Conservation (phyloP, 768 basidiomycete genomes). For the Kondoa malvinella region DNA sequence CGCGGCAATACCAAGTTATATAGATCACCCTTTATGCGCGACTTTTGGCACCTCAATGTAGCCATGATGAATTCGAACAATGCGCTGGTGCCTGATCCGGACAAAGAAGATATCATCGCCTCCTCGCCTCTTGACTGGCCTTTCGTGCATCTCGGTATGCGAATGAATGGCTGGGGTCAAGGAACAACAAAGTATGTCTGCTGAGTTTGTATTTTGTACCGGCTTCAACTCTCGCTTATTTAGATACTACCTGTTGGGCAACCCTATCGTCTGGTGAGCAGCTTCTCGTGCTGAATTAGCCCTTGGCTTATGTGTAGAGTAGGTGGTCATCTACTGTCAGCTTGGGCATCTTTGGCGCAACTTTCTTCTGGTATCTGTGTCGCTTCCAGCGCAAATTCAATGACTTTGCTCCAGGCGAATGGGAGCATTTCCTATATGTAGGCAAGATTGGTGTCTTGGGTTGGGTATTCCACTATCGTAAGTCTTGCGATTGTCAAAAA, state of each 20-base stretch:
- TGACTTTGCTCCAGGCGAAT: slow-evolving; percentile 84
- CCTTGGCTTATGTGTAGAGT: neutral
- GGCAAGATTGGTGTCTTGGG: slow-evolving; percentile 79
- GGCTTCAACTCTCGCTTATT: neutral
- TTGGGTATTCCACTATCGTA: slow-evolving; percentile 80
- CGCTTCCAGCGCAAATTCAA: slow-evolving; percentile 72
- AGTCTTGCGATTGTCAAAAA: slow-evolving; percentile 27
- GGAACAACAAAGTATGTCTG: slow-evolving; percentile 55
- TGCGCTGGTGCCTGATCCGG: slow-evolving; percentile 86
- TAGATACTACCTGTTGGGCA: slow-evolving; percentile 14
- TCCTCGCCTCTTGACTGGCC: slow-evolving; percentile 91
- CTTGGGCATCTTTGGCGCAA: slow-evolving; percentile 41
- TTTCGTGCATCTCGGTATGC: slow-evolving; percentile 64
- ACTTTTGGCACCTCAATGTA: slow-evolving; percentile 97
- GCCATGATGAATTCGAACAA: slow-evolving; percentile 99
- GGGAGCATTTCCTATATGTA: slow-evolving; percentile 87
- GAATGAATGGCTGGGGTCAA: slow-evolving; percentile 97
- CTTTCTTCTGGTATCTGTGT: slow-evolving; percentile 53
- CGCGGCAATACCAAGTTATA: slow-evolving; percentile 66
- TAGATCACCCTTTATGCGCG: slow-evolving; percentile 76
- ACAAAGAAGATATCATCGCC: slow-evolving; percentile 95
- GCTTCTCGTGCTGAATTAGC: slow-evolving; percentile 48
- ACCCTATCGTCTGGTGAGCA: slow-evolving; percentile 14
- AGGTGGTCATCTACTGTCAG: slow-evolving; percentile 65
- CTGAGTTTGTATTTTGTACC: neutral